Evolutionary conservation across 2,329 filamentous ascomycete species (phyloP), one percentile per base, ranked within the genome.

Genomic region (Aspergillus fischeri): DNA sequence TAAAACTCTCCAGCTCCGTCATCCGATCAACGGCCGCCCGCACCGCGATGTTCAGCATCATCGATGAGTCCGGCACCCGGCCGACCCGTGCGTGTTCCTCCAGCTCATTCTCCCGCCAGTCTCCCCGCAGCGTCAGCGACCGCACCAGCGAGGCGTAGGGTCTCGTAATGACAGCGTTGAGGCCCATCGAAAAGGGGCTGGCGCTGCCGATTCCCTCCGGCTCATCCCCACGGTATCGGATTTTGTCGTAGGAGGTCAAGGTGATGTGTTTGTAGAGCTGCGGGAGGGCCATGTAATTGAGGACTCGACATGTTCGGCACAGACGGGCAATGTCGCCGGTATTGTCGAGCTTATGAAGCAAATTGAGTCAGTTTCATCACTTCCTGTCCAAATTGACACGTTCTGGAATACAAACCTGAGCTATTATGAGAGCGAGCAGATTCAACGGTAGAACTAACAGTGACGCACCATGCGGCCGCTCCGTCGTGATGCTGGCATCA

Each of bases 241-340:
- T 83, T 42, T 81, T 79, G 51, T 80, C 74, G 67, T 87, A 85
- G 7, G 83, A 84, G 54, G 77, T 81, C 35, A 87, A 73, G 5
- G 77, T 80, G 53, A 87, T 78, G 35, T 74, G 71, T 67, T 79
- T 77, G 70, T 86, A 87, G 44, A 87, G 78, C 56, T 82, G 82
- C 21, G 85, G 84, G 2, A 86, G 74, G 35, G 82, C 78, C 83
- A 87, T 86, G 73, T 87, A 87, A 63, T 86, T 84, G 63, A 86
- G 78, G 44, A 87, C 77, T 14, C 83, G 79, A 60, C 82, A 86
- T 52, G 84, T 85, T 56, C 83, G 78, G 60, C 83, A 85, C 53
- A 86, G 70, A 58, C 83, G 78, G 32, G 83, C 83, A 27, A 87
- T 78, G 66, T 86, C 84, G 58, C 72, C 80, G 47, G 78, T 75